phyloP scores from a whole-genome alignment of 345 rosid genomes.

The Turnera subulata region DNA sequence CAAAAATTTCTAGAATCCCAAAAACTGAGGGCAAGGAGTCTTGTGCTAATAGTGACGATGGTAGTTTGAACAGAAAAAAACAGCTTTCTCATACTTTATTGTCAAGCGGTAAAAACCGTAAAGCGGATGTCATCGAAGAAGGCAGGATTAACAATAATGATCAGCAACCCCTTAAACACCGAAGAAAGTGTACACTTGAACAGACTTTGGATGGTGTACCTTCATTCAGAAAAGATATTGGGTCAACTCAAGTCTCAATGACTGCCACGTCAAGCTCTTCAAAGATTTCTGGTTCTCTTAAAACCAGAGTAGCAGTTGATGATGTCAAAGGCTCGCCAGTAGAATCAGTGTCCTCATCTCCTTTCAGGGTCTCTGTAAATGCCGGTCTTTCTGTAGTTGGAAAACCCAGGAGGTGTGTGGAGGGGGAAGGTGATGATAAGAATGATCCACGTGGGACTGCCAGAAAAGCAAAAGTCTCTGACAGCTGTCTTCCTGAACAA shows the following conservation, averaged over 20 bases:
- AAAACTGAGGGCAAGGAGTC: conserved; percentile 19
- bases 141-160: conserved; percentile 24
- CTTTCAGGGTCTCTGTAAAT: conserved; percentile 30
- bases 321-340: conserved; percentile 47
- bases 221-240: conserved; percentile 31
- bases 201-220: conserved; percentile 20
- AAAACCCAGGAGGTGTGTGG: conserved; percentile 22
- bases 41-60: conserved; percentile 18
- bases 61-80: conserved; percentile 18
- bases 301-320: conserved; percentile 23
- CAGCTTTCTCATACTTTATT: conserved; percentile 2
- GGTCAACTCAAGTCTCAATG: conserved; percentile 34
- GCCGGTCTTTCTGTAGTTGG: conserved; percentile 22
- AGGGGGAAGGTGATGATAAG: conserved; percentile 26
- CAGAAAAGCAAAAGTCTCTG: conserved; percentile 23
- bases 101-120: conserved; percentile 22
- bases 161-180: conserved; percentile 15
- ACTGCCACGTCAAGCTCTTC: conserved; percentile 60
- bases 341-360: conserved; percentile 54
- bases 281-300: conserved; percentile 45
- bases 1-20: conserved; percentile 28
- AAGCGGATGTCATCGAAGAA: conserved; percentile 29
- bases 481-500: conserved; percentile 13
- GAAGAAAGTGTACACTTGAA: conserved; percentile 17
- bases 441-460: conserved; percentile 16